Evolutionary conservation across 1,284 basidiomycete species (phyloP), one percentile per base, ranked within the genome.

Genomic region (Pseudozyma flocculosa): DNA sequence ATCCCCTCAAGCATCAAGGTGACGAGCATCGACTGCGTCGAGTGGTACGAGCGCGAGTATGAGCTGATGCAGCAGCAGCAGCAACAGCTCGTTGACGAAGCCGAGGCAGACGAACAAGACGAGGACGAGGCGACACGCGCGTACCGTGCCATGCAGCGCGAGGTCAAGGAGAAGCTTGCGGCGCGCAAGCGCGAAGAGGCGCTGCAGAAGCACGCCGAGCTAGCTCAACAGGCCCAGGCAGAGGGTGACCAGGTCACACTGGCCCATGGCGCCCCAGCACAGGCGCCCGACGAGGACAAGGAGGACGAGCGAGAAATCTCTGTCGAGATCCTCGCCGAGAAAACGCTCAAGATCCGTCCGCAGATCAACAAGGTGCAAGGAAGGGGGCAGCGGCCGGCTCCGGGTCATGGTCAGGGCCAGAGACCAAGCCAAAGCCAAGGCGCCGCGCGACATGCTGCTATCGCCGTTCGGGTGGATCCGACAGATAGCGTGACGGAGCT

Each of bases 1-100:
- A 38, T 57, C 7, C 54, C 54, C 8, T 4, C n/a, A 1, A 40
- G 40, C 14, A 18, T 57, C 15, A 48, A 45, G 2, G 22, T 57
- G 7, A 50, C 32, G 37, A 50, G 54, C 34, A 51, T 42, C 1
- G 54, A 57, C 45, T 57, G 54, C 24, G 34, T 41, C 14, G 41
- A 32, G 13, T 57, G 49, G 48, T 57, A 57, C 39, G 22, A 50
- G 10, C 24, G 47, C 10, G 48, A 47, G 21, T 51, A 36, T 44
- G 26, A 49, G 26, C n/a, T n/a, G n/a, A n/a, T n/a, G 9, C n/a
- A 48, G 2, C n/a, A 8, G 7, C 17, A 17, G 15, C 36, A 17
- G 15, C 14, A 37, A 4, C 14, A 37, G 4, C 17, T n/a, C 36
- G 4, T 4, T 4, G 36, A 7, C 5, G 36, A 19, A 26, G 5